phyloP scores from a whole-genome alignment of 345 rosid species.

The Sonneratia alba region DNA sequence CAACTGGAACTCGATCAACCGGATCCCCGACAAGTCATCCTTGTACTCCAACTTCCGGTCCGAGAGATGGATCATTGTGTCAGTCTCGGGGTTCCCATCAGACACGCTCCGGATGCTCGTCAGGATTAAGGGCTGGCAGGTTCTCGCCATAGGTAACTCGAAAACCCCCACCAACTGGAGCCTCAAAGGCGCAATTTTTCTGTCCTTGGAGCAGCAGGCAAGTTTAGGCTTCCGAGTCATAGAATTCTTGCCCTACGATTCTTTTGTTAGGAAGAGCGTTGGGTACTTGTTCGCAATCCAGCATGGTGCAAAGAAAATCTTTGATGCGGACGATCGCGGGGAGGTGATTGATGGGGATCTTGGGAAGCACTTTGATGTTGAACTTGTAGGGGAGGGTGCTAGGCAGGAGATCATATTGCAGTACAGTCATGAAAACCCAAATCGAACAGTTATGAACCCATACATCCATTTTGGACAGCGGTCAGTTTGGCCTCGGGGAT shows the following conservation, averaged over 20 bases:
- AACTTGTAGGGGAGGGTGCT: constrained; percentile 70
- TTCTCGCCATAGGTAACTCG: constrained; percentile 81
- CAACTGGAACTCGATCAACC: constrained; percentile 56
- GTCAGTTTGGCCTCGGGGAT: constrained; percentile 97
- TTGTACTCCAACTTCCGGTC: constrained; percentile 59
- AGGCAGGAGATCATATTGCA: constrained; percentile 78
- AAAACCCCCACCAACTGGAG: constrained; percentile 76
- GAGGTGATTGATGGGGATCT: constrained; percentile 79
- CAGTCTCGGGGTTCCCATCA: constrained; percentile 68
- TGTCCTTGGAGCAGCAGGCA: constrained; percentile 86
- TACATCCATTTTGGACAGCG: constrained; percentile 94
- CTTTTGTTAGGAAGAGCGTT: constrained; percentile 74
- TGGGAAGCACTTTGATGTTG: constrained; percentile 87
- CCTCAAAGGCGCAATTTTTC: constrained; percentile 73
- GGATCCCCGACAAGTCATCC: constrained; percentile 48
- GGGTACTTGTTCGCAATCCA: constrained; percentile 96
- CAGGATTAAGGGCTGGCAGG: constrained; percentile 89
- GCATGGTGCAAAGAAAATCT: constrained; percentile 91
- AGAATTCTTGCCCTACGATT: constrained; percentile 79
- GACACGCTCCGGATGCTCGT: constrained; percentile 51
- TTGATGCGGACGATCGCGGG: constrained; percentile 87
- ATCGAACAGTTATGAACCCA: constrained; percentile 79
- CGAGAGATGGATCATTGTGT: constrained; percentile 82
- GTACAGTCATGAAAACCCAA: constrained; percentile 73
- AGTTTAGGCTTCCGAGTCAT: constrained; percentile 59